Conservation (phyloP, 768 basidiomycete genomes). For the Leccinum uliginosum region DNA sequence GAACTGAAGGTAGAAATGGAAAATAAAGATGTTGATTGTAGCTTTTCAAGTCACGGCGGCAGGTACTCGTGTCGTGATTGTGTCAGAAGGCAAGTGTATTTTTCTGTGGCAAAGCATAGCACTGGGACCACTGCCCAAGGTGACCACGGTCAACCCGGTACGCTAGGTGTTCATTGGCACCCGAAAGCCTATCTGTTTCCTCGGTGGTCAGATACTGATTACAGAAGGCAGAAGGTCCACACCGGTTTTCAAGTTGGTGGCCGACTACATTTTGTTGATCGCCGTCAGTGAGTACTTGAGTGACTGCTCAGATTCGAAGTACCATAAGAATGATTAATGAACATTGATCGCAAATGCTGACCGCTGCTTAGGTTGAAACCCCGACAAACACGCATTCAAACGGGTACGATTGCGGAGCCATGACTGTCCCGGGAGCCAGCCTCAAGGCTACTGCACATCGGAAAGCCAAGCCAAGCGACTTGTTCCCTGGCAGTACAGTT, state of each 20-base stretch:
- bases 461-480: background rate
- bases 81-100: background rate
- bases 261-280: background rate
- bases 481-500: background rate
- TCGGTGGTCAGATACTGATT: background rate
- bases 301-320: too few species aligned
- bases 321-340: too few species aligned
- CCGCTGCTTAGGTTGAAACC: background rate
- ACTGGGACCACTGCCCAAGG: background rate
- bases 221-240: background rate
- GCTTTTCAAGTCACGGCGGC: background rate
- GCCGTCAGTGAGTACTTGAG: too few species aligned
- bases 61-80: background rate
- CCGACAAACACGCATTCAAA: background rate
- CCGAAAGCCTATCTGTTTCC: background rate
- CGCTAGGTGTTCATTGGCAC: background rate
- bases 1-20: background rate
- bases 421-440: background rate
- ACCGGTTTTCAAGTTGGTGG: background rate
- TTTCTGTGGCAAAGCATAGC: background rate
- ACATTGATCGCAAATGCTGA: background rate
- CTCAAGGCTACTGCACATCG: background rate
- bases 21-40: background rate
- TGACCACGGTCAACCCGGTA: background rate
- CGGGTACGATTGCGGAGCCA: too few species aligned